Evolutionary conservation across 306 rosid species (phyloP).

Genomic region (Fragaria vesca): DNA sequence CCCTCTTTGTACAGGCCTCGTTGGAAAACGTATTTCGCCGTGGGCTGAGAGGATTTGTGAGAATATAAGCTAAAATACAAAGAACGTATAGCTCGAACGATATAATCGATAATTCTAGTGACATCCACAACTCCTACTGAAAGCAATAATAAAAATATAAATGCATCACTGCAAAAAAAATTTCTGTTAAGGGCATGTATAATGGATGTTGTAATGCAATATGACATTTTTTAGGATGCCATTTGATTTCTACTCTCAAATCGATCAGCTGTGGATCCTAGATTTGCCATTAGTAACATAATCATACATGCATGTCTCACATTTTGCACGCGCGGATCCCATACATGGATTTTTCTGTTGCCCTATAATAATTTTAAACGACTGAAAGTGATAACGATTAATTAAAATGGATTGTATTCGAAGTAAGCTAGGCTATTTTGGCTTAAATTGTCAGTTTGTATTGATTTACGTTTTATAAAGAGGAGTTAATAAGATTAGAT

Average conservation of each 20-base stretch:
- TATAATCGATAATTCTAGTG: background rate
- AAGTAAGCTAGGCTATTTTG: conserved; percentile 8
- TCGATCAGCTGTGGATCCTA: background rate
- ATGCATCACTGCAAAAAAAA: no score
- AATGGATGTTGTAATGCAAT: background rate
- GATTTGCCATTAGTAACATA: background rate
- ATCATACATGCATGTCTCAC: conserved; percentile 1
- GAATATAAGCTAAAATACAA: background rate
- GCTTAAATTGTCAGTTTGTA: background rate
- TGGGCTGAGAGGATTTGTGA: background rate
- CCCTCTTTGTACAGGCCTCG: background rate
- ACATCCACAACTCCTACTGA: background rate
- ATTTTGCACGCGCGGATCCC: conserved; percentile 11
- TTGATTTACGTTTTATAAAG: background rate
- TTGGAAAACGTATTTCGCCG: background rate
- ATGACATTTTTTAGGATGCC: background rate
- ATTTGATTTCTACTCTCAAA: background rate
- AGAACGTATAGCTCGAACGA: background rate
- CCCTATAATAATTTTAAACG: background rate
- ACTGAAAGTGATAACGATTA: background rate
- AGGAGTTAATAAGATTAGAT: conserved; percentile 16
- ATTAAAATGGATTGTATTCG: conserved; percentile 18
- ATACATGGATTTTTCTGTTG: conserved; percentile 2
- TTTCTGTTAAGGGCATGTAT: background rate
- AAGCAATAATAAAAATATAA: no score